Percentiles rank a stretch among this genome's conserved stretches.
Conservation (phyloP, 2,329 filamentous ascomycete genomes). For the Lachnellula cervina region DNA sequence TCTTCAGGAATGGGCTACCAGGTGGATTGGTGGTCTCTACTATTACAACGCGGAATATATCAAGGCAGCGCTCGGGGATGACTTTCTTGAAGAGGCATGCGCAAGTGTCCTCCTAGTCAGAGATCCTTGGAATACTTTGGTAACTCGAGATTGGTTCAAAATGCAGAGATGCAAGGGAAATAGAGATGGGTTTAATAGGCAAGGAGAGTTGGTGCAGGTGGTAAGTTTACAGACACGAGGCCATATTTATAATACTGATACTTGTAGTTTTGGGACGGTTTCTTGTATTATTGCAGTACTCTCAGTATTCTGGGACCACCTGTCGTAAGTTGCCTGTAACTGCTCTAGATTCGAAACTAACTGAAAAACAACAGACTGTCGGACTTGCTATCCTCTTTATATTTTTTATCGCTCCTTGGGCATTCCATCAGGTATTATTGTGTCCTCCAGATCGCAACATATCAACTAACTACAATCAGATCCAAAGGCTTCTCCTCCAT, state of each 20-base stretch:
- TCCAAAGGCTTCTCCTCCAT: background rate
- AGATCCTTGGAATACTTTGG: slow-evolving; percentile 5
- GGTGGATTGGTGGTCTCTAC: background rate
- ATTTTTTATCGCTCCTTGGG: background rate
- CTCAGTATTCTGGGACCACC: background rate
- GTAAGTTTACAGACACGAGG: background rate
- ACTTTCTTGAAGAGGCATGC: background rate
- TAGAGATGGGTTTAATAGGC: slow-evolving; percentile 4
- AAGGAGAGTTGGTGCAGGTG: background rate
- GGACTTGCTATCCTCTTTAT: background rate
- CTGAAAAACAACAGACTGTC: background rate
- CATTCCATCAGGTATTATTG: background rate
- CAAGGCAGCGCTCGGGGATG: background rate
- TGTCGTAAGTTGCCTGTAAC: background rate
- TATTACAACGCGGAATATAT: slow-evolving; percentile 1
- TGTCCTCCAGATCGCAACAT: background rate
- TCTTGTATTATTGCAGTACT: background rate
- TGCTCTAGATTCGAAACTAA: background rate
- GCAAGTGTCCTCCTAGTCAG: background rate
- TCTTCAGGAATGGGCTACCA: background rate
- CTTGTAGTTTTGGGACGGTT: background rate
- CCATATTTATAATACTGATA: background rate
- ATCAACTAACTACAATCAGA: background rate
- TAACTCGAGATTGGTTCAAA: background rate
- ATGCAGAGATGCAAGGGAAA: slow-evolving; percentile 6